Base-by-base conservation (phyloP, 2,329 filamentous ascomycete species). In the Daldinia eschscholtzii region DNA sequence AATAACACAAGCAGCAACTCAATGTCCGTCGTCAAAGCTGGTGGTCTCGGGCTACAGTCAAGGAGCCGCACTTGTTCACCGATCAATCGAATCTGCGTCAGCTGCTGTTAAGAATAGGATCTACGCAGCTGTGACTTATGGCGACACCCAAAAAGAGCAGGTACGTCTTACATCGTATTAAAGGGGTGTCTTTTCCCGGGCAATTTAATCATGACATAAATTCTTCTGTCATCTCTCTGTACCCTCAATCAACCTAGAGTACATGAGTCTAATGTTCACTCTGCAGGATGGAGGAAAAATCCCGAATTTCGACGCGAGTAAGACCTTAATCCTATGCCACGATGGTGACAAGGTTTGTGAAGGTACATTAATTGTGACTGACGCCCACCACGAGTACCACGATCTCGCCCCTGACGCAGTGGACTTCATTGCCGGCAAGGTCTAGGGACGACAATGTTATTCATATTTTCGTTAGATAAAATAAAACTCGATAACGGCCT, bases 291-390 rank as follows among this genome's bases (percentile, higher is more conserved):
- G 65, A 1, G 76, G 76, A 0, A 65, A 68, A 30, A 75, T 82
- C n/a, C 79, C 79, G 7, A 74, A 74, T 12, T 79, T 78, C 57
- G 75, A 74, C 6, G 57, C 70, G 33, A 67, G 64, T 42, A 64
- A 79, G 61, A 72, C 76, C 2, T 68, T 84, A 72, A 83, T 85
- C 20, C 82, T 84, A 41, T 88, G 86, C 66, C 81, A 84, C 33
- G 52, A 70, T 3, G 85, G 83, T 0, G 86, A 88, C 70, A 77
- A 82, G 9, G 85, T 88, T 5, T 88, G 86, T 65, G 61, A 75
- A 3, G 83, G 85, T 37, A 83, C 82, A 0, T 73, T 81, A 23
- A 77, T 82, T 59, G 74, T 82, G 5, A 74, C 81, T 3, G 66
- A 68, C 42, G 68, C 70, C 10, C 70, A 72, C 56, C 35, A 53